Evolutionary conservation across 768 basidiomycete species (phyloP), one percentile per base, ranked within the genome.

Genomic region (Rhodotorula paludigena): DNA sequence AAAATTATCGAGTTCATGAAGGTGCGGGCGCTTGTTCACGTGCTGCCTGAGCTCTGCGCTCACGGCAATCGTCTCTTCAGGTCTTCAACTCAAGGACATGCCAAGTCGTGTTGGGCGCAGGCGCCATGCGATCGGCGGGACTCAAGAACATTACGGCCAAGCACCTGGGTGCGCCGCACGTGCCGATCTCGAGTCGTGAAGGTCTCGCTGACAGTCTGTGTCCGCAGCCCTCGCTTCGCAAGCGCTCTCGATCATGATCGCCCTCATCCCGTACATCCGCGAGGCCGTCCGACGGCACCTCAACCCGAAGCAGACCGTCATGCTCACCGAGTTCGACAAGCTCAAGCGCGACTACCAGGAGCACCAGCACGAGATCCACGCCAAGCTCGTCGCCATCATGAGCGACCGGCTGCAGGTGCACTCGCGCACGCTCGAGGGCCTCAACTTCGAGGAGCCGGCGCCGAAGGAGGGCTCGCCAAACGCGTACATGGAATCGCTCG

Each of bases 281-380:
- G 96, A 99, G 80, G 87, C 88, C 11, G 90, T 98, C 78, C 83
- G 96, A 55, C 84, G 96, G 69, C 94, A 97, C 81, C 83, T 99
- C 38, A 93, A 86, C 77, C 85, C 88, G 64, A 93, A 92, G 79
- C 92, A 98, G 79, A 91, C 92, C 20, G 91, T 97, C 54, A 93
- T 98, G 87, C 81, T 98, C 44, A 85, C 93, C 25, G 96, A 98
- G 79, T 99, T 98, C 77, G 96, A 99, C 81, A 97, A 94, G 81
- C 84, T 98, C 64, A 98, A 94, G 80, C 84, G 94, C 88, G 96
- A 98, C 78, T 98, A 89, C 76, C 94, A 98, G 83, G 96, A 98
- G 78, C 96, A 99, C 79, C 96, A 99, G 79, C 90, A 94, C 76
- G 96, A 98, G 81, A 98, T 99, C 60, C 94, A 98, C 78, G 85